Percentiles rank a stretch among this genome's conserved stretches.
phyloP scores from a whole-genome alignment of 257 asterid genomes.

The Capsicum pubescens region DNA sequence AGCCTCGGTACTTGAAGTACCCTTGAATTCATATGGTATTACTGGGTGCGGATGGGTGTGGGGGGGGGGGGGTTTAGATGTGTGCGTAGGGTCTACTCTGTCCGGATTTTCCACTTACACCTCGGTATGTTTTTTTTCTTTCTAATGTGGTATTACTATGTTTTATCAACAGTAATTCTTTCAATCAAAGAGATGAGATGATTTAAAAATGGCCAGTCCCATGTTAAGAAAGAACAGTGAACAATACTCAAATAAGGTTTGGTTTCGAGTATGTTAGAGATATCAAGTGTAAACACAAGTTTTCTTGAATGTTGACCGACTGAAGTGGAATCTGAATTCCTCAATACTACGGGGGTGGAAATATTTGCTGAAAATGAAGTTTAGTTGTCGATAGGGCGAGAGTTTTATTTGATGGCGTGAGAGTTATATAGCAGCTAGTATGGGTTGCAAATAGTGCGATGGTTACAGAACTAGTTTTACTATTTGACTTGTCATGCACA shows the following conservation, averaged over 20 bases:
- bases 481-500: neutral
- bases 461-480: neutral
- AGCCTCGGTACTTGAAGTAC: neutral
- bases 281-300: neutral
- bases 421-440: neutral
- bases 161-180: neutral
- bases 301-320: neutral
- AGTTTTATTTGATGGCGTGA: neutral
- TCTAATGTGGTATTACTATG: neutral
- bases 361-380: neutral
- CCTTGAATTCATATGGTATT: neutral
- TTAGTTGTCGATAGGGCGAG: neutral
- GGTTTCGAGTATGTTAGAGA: neutral
- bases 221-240: neutral
- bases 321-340: slow-evolving; percentile 10
- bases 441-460: neutral
- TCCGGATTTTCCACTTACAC: too few relatives aligned
- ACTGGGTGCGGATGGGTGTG: too few relatives aligned
- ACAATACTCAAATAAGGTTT: neutral
- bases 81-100: too few relatives aligned
- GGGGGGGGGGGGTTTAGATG: too few relatives aligned
- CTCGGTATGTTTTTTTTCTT: too few relatives aligned
- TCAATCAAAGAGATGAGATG: neutral
- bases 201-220: neutral
- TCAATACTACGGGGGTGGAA: neutral